Conservation (phyloP, 352 stramenopile genomes). For the Phytophthora europaea region DNA sequence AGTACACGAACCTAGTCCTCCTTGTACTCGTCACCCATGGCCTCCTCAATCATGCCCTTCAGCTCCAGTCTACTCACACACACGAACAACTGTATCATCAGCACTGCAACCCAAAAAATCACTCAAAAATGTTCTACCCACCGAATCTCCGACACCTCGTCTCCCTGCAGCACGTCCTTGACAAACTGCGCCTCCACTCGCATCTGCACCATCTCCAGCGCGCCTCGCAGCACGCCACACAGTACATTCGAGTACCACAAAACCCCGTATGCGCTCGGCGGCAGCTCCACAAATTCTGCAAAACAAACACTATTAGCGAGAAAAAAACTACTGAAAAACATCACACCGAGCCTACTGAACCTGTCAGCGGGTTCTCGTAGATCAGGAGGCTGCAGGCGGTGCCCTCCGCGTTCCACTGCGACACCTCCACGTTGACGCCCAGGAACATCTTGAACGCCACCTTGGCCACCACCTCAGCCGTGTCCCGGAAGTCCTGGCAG, state of each 20-base stretch:
- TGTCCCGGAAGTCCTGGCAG: conserved; percentile 94
- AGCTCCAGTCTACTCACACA: conserved; percentile 65
- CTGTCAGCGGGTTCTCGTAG: conserved; percentile 96
- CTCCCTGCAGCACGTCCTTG: conserved; percentile 87
- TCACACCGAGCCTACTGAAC: conserved; percentile 28
- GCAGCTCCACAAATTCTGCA: conserved; percentile 92
- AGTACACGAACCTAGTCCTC: conserved; percentile 60
- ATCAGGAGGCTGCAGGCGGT: conserved; percentile 94
- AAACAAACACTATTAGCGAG: conserved; percentile 1
- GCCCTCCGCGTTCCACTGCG: conserved; percentile 90
- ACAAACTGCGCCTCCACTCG: conserved; percentile 86
- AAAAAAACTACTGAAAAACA: background rate
- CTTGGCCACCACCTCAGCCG: conserved; percentile 96
- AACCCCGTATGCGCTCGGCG: conserved; percentile 86
- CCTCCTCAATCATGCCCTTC: conserved; percentile 92
- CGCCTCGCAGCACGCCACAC: conserved; percentile 96
- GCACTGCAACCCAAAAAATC: background rate
- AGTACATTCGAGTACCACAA: conserved; percentile 98
- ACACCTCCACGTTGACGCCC: conserved; percentile 94
- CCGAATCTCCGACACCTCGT: conserved; percentile 90
- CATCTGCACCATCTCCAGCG: conserved; percentile 97
- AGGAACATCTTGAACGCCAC: conserved; percentile 99
- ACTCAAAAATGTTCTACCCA: conserved; percentile 26
- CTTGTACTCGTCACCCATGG: conserved; percentile 92
- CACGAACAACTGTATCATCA: conserved; percentile 1